phyloP scores from a whole-genome alignment of 2,329 filamentous ascomycete genomes.

The Xenoacremonium recifei region DNA sequence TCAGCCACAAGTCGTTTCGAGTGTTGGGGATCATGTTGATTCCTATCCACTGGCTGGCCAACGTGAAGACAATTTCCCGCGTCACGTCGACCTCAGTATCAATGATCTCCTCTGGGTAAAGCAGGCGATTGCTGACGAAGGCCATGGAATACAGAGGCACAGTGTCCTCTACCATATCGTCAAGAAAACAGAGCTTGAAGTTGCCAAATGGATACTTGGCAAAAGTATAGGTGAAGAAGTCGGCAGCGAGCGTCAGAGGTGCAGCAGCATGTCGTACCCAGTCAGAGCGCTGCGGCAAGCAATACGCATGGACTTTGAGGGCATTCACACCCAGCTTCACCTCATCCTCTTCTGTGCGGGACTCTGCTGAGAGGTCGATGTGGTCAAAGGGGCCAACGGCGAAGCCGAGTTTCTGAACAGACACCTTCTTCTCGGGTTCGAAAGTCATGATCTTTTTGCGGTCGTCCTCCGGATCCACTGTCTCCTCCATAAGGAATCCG shows the following conservation, averaged over 20 bases:
- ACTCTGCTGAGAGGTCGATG: constrained; percentile 80
- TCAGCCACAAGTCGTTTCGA: constrained; percentile 80
- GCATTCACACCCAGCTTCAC: constrained; percentile 87
- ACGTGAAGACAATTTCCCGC: constrained; percentile 74
- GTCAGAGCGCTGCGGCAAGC: constrained; percentile 76
- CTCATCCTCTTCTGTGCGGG: constrained; percentile 86
- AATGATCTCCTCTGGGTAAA: constrained; percentile 82
- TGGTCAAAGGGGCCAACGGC: constrained; percentile 93
- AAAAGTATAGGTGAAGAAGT: constrained; percentile 85
- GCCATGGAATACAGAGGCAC: constrained; percentile 79
- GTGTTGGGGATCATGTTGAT: constrained; percentile 87
- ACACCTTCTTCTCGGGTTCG: constrained; percentile 69
- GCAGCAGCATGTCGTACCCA: constrained; percentile 86
- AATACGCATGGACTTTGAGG: constrained; percentile 87
- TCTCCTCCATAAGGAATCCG: constrained; percentile 82
- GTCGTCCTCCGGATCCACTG: constrained; percentile 71
- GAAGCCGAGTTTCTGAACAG: constrained; percentile 89
- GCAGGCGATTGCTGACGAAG: constrained; percentile 80
- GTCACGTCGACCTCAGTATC: constrained; percentile 83
- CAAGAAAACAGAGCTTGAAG: constrained; percentile 92
- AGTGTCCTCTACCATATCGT: constrained; percentile 77
- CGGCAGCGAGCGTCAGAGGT: constrained; percentile 82
- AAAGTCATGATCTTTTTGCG: constrained; percentile 88
- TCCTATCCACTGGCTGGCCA: constrained; percentile 92
- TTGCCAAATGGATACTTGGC: constrained; percentile 88